A percentile compares a stretch with the other conserved stretches of the same genome.
phyloP scores from a whole-genome alignment of 768 basidiomycete genomes.

The Lepiota subincarnata region DNA sequence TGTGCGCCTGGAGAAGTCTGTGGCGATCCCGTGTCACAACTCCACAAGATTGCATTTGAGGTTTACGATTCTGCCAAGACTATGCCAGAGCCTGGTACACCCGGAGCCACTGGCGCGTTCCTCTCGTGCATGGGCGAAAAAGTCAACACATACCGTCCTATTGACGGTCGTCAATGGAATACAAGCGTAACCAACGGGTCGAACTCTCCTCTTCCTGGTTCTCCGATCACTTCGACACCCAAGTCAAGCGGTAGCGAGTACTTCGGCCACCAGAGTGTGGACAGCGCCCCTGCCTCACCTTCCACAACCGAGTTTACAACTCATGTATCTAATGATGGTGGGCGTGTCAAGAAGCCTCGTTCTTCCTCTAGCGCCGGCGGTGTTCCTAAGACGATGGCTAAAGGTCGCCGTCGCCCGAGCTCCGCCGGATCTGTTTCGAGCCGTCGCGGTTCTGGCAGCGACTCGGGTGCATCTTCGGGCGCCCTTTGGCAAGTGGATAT shows the following conservation, averaged over 20 bases:
- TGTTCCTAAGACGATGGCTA: constrained; percentile 45
- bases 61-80: constrained; percentile 72
- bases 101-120: constrained; percentile 78
- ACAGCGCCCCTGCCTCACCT: constrained; percentile 69
- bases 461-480: constrained; percentile 68
- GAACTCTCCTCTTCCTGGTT: constrained; percentile 61
- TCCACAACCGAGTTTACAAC: constrained; percentile 59
- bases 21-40: constrained; percentile 91
- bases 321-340: constrained; percentile 67
- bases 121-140: constrained; percentile 91
- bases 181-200: constrained; percentile 36
- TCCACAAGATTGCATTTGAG: constrained; percentile 95
- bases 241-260: constrained; percentile 57
- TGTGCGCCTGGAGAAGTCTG: constrained; percentile 83
- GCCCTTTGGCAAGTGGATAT: constrained; percentile 88
- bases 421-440: constrained; percentile 73
- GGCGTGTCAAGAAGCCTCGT: constrained; percentile 81
- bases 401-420: constrained; percentile 68
- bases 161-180: constrained; percentile 81
- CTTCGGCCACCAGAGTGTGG: constrained; percentile 49
- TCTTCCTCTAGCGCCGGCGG: constrained; percentile 71
- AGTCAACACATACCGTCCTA: constrained; percentile 85
- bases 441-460: constrained; percentile 63
- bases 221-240: constrained; percentile 65
- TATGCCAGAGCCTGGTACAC: constrained; percentile 71